Evolutionary conservation across 2,329 filamentous ascomycete species (phyloP).

Genomic region (Coniochaeta ligniaria): DNA sequence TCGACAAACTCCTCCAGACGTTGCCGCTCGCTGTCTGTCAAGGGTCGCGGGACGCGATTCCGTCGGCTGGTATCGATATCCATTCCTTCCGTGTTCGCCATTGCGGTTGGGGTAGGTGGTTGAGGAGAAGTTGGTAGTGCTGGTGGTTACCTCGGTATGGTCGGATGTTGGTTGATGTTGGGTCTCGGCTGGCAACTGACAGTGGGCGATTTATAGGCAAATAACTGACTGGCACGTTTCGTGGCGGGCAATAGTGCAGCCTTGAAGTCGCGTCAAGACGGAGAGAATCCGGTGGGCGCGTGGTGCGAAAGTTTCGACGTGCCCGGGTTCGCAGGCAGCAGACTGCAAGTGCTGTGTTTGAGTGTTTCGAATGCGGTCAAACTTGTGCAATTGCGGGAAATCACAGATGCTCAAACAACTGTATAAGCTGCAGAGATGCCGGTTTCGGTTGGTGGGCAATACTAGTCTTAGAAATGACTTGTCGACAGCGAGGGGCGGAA

Average conservation of each 20-base stretch:
- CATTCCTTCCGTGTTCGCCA: conserved; percentile 21
- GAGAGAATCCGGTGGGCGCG: neutral
- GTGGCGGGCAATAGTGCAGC: neutral
- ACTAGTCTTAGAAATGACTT: neutral
- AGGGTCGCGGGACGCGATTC: conserved; percentile 75
- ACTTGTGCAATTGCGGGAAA: neutral
- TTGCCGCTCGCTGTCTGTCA: conserved; percentile 75
- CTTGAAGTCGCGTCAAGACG: neutral
- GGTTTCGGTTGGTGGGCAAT: neutral
- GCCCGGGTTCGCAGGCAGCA: neutral
- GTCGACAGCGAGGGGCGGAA: neutral
- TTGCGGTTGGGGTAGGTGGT: conserved; percentile 3
- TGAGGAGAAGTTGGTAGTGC: neutral
- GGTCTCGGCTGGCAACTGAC: neutral
- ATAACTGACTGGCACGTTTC: neutral
- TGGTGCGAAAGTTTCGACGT: neutral
- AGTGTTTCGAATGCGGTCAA: neutral
- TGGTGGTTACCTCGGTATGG: neutral
- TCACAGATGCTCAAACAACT: neutral
- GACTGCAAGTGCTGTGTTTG: neutral
- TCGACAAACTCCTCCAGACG: conserved; percentile 88
- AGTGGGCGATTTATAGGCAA: neutral
- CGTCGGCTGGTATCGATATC: conserved; percentile 78
- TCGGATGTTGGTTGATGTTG: neutral
- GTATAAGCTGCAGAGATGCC: neutral